phyloP scores from a whole-genome alignment of 169 alveolate species.

The Cyclospora cayetanensis region DNA sequence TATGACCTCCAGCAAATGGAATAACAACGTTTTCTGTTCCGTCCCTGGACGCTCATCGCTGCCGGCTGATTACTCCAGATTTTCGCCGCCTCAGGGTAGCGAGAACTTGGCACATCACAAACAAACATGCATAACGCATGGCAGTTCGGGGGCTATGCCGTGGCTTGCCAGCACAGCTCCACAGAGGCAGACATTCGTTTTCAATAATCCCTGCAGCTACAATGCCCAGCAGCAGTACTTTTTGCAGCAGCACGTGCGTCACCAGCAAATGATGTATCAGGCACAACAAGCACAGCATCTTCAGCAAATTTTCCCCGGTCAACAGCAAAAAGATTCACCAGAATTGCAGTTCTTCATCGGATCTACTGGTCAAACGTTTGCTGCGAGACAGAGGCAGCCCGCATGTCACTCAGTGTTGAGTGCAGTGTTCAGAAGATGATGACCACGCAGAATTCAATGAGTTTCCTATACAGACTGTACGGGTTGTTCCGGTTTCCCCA shows the following conservation, averaged over 20 bases:
- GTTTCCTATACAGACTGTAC: too few species aligned
- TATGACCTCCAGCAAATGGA: too few species aligned
- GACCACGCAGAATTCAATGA: too few species aligned
- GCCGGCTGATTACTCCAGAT: not conserved
- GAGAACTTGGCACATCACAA: not conserved
- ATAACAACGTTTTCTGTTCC: too few species aligned
- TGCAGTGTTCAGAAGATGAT: constrained; percentile 5
- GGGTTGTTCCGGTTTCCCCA: too few species aligned
- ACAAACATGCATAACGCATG: not conserved
- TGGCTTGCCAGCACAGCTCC: not conserved
- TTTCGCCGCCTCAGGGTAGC: not conserved
- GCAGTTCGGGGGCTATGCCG: not conserved
- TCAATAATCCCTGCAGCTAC: not conserved
- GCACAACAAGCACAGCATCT: constrained; percentile 5
- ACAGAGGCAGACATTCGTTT: not conserved
- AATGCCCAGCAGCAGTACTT: not conserved
- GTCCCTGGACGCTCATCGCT: constrained; percentile 42
- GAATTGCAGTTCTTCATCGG: not conserved
- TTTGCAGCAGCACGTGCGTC: constrained; percentile 39
- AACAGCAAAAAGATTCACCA: not conserved
- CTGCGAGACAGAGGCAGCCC: constrained; percentile 12
- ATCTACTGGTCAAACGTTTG: not conserved
- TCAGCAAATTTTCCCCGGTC: not conserved
- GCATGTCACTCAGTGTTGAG: not conserved
- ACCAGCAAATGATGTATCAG: not conserved